Evolutionary conservation across 768 basidiomycete species (phyloP).

Genomic region (Rhizopogon vesiculosus): DNA sequence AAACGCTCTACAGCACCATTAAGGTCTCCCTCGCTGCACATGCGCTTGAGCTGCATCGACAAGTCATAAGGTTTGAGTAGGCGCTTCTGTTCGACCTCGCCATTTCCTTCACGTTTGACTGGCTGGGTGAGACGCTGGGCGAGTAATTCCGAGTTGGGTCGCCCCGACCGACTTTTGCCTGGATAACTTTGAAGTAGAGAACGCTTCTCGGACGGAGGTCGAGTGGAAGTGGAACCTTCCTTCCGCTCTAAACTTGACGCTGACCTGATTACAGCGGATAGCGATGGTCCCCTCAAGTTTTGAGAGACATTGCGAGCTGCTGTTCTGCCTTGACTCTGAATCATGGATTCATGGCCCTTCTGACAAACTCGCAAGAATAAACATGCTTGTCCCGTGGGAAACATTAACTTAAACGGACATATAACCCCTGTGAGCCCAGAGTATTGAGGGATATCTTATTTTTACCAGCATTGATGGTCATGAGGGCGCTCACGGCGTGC

Average conservation of each 20-base stretch:
- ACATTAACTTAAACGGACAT: background rate
- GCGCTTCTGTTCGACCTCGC: constrained; percentile 3
- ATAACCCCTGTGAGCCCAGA: background rate
- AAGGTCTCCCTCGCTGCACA: constrained; percentile 50
- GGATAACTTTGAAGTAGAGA: constrained; percentile 1
- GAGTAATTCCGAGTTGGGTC: background rate
- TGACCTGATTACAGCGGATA: background rate
- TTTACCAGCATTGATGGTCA: no score
- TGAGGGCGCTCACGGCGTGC: no score
- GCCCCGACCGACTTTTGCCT: background rate
- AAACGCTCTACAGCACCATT: constrained; percentile 63
- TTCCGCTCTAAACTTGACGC: background rate
- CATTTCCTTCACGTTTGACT: background rate
- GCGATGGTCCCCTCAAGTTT: background rate
- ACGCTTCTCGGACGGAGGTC: constrained; percentile 4
- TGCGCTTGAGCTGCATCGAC: constrained; percentile 50
- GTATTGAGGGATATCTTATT: no score
- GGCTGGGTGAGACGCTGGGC: background rate
- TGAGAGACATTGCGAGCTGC: constrained; percentile 1
- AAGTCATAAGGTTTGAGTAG: constrained; percentile 63
- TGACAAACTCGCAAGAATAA: background rate
- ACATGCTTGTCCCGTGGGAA: background rate
- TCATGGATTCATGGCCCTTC: background rate
- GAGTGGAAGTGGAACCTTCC: background rate
- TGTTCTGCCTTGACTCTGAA: constrained; percentile 6